A percentile compares a stretch with the other conserved stretches of the same genome.
These are phyloP conservation scores for Ophiostoma populinum DNA, from an alignment of 2,329 filamentous ascomycete genomes.

Conservation along the genomic window DNA sequence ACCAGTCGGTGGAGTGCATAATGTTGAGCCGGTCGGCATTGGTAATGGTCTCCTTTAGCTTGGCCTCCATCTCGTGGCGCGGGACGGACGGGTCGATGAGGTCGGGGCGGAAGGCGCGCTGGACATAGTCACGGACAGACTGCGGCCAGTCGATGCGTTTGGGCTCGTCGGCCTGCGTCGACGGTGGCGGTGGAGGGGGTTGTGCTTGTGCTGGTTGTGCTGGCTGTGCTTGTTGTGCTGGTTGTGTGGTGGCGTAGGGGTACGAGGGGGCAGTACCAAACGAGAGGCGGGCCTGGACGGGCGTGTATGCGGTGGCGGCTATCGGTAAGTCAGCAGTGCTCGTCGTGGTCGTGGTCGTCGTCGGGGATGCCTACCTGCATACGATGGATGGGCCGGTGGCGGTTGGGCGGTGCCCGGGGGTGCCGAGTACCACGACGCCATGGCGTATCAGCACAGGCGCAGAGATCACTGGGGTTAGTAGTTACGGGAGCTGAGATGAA, in stretches of 20 bases:
- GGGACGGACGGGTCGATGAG: constrained; percentile 47
- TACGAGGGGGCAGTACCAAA: constrained; percentile 15
- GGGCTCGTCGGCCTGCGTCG: constrained; percentile 1
- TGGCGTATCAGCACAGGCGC: constrained; percentile 2
- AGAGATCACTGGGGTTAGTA: constrained; percentile 12
- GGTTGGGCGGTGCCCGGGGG: constrained; percentile 15
- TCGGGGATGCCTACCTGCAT: constrained; percentile 10
- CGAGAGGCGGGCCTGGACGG: constrained; percentile 25
- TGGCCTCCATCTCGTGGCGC: constrained; percentile 59
- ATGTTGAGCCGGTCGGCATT: constrained; percentile 57
- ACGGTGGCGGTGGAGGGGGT: background rate
- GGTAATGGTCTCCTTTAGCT: constrained; percentile 73
- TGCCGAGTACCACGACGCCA: constrained; percentile 10
- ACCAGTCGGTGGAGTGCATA: constrained; percentile 67
- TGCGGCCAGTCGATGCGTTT: constrained; percentile 61
- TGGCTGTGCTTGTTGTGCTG: constrained; percentile 11
- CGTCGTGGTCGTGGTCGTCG: too few species aligned
- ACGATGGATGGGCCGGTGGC: constrained; percentile 8
- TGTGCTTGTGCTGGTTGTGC: constrained; percentile 1
- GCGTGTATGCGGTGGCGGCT: constrained; percentile 26
- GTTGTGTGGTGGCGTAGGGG: constrained; percentile 10
- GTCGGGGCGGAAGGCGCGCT: constrained; percentile 65
- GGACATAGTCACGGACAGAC: constrained; percentile 75
- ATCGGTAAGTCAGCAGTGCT: too few species aligned
- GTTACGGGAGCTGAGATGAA: too few species aligned